These are phyloP conservation scores for Backusella mclennaniae DNA, from an alignment of 192 early-diverging fungal species.

Conservation along the genomic window DNA sequence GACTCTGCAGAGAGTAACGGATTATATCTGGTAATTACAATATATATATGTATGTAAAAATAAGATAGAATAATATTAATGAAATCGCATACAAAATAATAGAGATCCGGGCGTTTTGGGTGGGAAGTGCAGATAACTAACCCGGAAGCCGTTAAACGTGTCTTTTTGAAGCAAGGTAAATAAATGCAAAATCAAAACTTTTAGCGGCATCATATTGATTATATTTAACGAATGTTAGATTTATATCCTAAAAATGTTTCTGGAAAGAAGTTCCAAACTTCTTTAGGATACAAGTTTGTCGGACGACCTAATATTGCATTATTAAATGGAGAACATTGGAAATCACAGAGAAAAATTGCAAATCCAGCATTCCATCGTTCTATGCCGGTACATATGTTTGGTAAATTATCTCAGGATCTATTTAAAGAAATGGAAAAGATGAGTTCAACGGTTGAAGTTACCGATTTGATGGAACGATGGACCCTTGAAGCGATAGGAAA, in stretches of 20 bases:
- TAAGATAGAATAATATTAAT: not conserved
- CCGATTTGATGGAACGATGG: not conserved
- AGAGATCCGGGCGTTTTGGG: not conserved
- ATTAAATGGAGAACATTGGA: not conserved
- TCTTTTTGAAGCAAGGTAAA: not conserved
- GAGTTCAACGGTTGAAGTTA: not conserved
- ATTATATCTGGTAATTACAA: not conserved
- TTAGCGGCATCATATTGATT: not conserved
- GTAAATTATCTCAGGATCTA: constrained; percentile 14
- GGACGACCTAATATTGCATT: not conserved
- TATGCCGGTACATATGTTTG: constrained; percentile 28
- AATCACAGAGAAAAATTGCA: constrained; percentile 7
- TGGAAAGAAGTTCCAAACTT: not conserved
- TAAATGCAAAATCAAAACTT: not conserved
- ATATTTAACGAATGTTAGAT: not conserved
- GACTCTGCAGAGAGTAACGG: not conserved
- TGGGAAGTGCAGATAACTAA: not conserved
- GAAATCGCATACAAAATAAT: not conserved
- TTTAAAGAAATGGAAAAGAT: constrained; percentile 12
- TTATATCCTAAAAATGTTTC: not conserved
- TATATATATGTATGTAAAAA: not conserved
- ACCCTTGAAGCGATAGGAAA: not conserved
- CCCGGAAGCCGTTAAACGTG: not conserved
- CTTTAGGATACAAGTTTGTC: not conserved
- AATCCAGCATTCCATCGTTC: constrained; percentile 34